Evolutionary conservation across 202 grass and related monocot genomes (phyloP).

Genomic region (Musa balbisiana): DNA sequence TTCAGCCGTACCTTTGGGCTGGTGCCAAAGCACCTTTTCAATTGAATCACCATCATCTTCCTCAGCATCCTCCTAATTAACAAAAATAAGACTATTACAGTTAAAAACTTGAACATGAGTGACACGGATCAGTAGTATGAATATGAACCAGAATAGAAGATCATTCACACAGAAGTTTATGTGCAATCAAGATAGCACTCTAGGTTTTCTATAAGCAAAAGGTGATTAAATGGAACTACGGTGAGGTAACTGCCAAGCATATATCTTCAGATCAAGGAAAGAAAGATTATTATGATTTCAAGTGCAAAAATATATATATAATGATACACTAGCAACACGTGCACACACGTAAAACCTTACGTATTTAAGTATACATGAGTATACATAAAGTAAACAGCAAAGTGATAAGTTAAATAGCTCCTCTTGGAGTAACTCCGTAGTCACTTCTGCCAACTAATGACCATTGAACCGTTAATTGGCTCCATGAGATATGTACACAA

Average conservation of each 20-base stretch:
- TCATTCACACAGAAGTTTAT: neutral
- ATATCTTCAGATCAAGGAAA: too few species aligned
- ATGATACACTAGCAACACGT: too few species aligned
- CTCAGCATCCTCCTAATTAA: constrained; percentile 66
- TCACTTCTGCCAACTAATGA: neutral
- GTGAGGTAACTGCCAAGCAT: too few species aligned
- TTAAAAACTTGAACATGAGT: neutral
- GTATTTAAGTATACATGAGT: neutral
- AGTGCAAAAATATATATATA: too few species aligned
- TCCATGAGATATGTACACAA: neutral
- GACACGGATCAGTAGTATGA: constrained; percentile 1
- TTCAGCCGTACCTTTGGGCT: constrained; percentile 66
- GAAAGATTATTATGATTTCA: too few species aligned
- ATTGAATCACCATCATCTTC: constrained; percentile 75
- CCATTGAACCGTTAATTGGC: neutral
- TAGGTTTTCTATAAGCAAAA: neutral
- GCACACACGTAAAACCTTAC: neutral
- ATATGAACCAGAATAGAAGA: neutral
- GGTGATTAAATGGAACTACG: neutral
- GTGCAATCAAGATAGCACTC: neutral
- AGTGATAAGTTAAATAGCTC: neutral
- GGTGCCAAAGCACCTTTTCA: constrained; percentile 91
- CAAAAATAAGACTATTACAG: neutral
- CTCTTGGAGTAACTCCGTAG: neutral
- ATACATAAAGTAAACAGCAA: neutral